Conservation (phyloP, 495 filamentous ascomycete genomes). For the Penicillium alfredii region DNA sequence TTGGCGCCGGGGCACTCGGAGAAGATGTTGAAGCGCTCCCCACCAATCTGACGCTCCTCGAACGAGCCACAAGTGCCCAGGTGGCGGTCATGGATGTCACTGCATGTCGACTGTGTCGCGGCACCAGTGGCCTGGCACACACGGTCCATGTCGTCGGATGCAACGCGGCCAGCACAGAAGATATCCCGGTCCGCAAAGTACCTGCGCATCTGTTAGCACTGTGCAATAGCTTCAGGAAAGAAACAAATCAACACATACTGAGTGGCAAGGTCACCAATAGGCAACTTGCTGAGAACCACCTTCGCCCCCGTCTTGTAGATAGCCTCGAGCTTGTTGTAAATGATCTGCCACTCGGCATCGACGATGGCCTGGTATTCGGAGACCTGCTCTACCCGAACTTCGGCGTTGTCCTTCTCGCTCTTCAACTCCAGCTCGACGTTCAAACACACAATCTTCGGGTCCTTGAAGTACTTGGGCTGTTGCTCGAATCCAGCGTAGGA, state of each 20-base stretch:
- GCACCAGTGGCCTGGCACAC: conserved; percentile 92
- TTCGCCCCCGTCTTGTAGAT: conserved; percentile 88
- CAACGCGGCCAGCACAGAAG: conserved; percentile 94
- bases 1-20: conserved; percentile 90
- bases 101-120: conserved; percentile 91
- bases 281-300: conserved; percentile 93
- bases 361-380: conserved; percentile 99
- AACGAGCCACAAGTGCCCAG: conserved; percentile 87
- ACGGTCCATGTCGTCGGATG: conserved; percentile 91
- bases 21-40: conserved; percentile 97
- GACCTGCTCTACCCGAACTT: conserved; percentile 95
- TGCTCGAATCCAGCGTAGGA: conserved; percentile 99
- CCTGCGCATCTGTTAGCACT: conserved; percentile 28
- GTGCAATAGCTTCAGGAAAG: not conserved
- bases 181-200: conserved; percentile 97
- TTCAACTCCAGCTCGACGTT: conserved; percentile 98
- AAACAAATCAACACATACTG: too few species aligned
- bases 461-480: conserved; percentile 89
- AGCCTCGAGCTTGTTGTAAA: conserved; percentile 97
- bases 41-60: conserved; percentile 94
- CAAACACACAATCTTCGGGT: conserved; percentile 92
- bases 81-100: conserved; percentile 84
- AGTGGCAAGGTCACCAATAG: conserved; percentile 94
- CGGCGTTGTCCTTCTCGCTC: conserved; percentile 97
- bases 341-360: conserved; percentile 99